These are phyloP conservation scores for Amanita rimosa DNA, from an alignment of 768 basidiomycete species.

Conservation along the genomic window DNA sequence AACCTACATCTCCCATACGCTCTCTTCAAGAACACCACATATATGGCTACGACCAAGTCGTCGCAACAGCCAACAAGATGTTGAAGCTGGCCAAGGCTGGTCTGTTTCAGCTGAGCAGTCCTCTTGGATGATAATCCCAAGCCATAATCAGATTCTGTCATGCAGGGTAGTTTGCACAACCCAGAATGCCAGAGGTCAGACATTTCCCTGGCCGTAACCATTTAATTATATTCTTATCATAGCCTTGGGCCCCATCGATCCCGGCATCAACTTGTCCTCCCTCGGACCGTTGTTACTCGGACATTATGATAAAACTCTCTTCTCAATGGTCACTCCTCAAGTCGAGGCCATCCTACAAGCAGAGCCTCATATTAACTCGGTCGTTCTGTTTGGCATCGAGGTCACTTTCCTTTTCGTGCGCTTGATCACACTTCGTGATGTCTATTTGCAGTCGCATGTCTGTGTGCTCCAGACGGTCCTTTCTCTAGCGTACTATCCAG, in stretches of 20 bases:
- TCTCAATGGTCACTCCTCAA: slow-evolving; percentile 77
- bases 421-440: not conserved
- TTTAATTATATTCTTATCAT: not conserved
- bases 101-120: not conserved
- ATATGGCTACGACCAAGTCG: slow-evolving; percentile 60
- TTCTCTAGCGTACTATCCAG: slow-evolving; percentile 38
- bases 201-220: not conserved
- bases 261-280: slow-evolving; percentile 43
- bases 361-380: slow-evolving; percentile 36
- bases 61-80: slow-evolving; percentile 64
- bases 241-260: slow-evolving; percentile 63
- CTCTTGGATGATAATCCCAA: not conserved
- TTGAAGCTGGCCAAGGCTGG: slow-evolving; percentile 60
- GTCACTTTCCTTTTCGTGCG: slow-evolving; percentile 21
- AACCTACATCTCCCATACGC: not conserved
- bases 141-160: slow-evolving; percentile 35
- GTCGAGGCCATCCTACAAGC: slow-evolving; percentile 39
- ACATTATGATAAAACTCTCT: slow-evolving; percentile 65
- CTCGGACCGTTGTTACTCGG: slow-evolving; percentile 49
- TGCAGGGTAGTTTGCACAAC: slow-evolving; percentile 75
- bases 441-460: slow-evolving; percentile 60
- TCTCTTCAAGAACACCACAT: slow-evolving; percentile 31
- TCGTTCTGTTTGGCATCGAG: slow-evolving; percentile 85
- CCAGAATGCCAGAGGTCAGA: slow-evolving; percentile 61
- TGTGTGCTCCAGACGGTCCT: slow-evolving; percentile 81